These are phyloP conservation scores for Crithidia sp. DNA, from an alignment of 208 protist genomes.

Conservation along the genomic window DNA sequence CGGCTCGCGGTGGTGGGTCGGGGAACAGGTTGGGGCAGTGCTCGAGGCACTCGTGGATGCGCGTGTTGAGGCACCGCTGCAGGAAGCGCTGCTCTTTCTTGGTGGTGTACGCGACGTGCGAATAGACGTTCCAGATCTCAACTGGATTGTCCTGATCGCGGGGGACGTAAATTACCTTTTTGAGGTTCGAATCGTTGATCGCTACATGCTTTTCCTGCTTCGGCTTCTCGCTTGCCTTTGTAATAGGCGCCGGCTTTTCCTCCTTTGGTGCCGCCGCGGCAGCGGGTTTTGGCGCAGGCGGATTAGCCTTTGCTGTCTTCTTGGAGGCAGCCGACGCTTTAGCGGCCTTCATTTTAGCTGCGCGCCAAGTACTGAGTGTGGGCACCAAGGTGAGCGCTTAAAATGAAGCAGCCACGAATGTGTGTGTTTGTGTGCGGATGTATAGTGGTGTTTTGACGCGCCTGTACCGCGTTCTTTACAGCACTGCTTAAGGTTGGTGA, in stretches of 20 bases:
- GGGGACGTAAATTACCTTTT: constrained; percentile 23
- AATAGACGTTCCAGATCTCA: constrained; percentile 60
- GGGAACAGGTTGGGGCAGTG: constrained; percentile 27
- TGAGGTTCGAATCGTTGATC: constrained; percentile 16
- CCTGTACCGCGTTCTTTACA: too few relatives aligned
- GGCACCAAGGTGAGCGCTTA: neutral
- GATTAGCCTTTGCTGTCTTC: neutral
- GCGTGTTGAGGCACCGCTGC: constrained; percentile 21
- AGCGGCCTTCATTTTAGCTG: constrained; percentile 6
- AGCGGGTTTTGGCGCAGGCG: neutral
- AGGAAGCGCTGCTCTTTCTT: constrained; percentile 53
- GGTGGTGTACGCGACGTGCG: constrained; percentile 46
- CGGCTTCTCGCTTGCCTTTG: neutral
- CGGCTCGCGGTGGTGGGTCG: neutral
- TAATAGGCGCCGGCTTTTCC: neutral
- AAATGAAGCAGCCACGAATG: neutral
- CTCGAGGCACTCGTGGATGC: constrained; percentile 20
- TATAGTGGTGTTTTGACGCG: too few relatives aligned
- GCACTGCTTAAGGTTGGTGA: too few relatives aligned
- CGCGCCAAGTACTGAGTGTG: neutral
- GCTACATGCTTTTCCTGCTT: neutral
- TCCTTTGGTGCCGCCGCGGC: neutral
- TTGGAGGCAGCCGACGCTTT: neutral
- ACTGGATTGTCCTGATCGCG: constrained; percentile 48
- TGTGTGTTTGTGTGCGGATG: too few relatives aligned